Percentiles rank a stretch among this genome's conserved stretches.
These are phyloP conservation scores for Ganoderma meredithae DNA, from an alignment of 1,284 basidiomycete species.

Conservation along the genomic window DNA sequence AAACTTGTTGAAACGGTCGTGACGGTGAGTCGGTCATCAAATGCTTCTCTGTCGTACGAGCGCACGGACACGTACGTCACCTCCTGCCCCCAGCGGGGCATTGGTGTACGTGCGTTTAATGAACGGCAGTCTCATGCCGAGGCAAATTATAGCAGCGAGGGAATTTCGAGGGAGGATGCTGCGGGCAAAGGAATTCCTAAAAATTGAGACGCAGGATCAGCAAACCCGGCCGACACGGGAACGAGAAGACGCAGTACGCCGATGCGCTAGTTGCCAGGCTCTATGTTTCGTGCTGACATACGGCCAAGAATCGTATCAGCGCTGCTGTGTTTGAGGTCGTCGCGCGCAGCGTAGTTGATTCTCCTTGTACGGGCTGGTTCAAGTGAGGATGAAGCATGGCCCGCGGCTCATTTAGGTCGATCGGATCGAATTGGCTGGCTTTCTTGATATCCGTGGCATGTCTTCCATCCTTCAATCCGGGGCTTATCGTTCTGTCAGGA, in stretches of 20 bases:
- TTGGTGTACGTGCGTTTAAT: not conserved
- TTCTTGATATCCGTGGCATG: not conserved
- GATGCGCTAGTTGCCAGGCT: not conserved
- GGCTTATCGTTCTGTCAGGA: not conserved
- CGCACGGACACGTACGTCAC: slow-evolving; percentile 2
- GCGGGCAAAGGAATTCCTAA: not conserved
- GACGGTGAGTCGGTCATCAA: not conserved
- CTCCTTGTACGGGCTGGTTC: not conserved
- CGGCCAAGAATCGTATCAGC: not conserved
- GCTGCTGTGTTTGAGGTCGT: not conserved
- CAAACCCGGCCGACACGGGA: not conserved
- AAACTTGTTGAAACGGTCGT: not conserved
- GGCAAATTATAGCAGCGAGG: not conserved
- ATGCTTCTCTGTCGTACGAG: not conserved
- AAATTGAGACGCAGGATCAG: not conserved
- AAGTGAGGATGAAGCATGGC: not conserved
- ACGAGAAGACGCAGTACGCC: not conserved
- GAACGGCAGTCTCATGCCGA: slow-evolving; percentile 3
- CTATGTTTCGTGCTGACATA: not conserved
- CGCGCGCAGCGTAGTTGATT: not conserved
- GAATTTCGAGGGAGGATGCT: not conserved
- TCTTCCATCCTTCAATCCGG: not conserved
- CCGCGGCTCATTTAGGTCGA: not conserved
- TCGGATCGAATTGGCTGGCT: not conserved
- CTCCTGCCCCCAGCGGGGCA: not conserved